Evolutionary conservation across 805 yeast species (phyloP), one percentile per base, ranked within the genome.

Genomic region (Yarrowia sp.): DNA sequence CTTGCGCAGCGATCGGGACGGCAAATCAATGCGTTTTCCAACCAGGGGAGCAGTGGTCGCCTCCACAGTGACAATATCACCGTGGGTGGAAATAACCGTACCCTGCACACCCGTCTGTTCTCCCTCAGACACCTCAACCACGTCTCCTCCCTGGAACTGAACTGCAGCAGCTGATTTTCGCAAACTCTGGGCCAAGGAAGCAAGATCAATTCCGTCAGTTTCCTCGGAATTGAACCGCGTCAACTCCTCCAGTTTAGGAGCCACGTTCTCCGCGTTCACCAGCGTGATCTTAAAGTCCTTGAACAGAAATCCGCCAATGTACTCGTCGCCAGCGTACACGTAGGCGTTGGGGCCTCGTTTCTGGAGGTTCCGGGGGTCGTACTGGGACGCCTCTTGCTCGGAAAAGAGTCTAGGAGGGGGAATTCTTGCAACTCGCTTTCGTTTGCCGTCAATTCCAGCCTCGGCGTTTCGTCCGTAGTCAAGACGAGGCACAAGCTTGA

Each of bases 91-190:
- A 9, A 86, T 79, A 65, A 94, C 97, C 65, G 84, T 84, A 79
- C 98, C 99, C 67, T 85, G 84, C 70, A 96, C 86, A 70, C 94
- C 96, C 56, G 93, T 87, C 79, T 93, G 98, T 80, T 95, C 99
- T 77, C 99, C 99, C 72, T 87, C 87, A 66, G 90, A 84, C 61
- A 95, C 90, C 79, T 93, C 97, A 59, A 95, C 97, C 73, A 90
- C 86, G 78, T 95, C 99, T 73, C 97, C 98, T 7, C 96, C 91
- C 78, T 92, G 97, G 81, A 93, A 94, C 42, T 87, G 82, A 38
- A 84, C 80, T 26, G 85, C 82, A 45, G 84, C 84, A 67, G 85
- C 82, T 1, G 86, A 81, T 71, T 86, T 85, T 76, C 91, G 91
- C 73, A 95, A 82, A n/a, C 91, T 86, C 71, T 92, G 91, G 1